Evolutionary conservation across 768 basidiomycete species (phyloP).

Genomic region (Calocybe indica): DNA sequence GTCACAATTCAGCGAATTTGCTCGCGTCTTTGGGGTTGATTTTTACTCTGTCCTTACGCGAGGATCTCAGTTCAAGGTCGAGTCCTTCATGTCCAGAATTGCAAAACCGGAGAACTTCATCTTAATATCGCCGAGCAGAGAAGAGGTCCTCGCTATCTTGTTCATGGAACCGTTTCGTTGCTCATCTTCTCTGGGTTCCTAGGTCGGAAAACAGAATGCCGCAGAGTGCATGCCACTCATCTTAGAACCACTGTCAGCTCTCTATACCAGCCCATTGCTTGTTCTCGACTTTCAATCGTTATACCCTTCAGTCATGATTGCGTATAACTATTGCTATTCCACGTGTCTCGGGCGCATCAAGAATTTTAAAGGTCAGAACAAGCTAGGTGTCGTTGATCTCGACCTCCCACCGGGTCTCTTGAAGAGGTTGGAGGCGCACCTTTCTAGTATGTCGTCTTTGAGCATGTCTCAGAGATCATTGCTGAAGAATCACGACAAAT

Average conservation of each 20-base stretch:
- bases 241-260: slow-evolving; percentile 90
- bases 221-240: slow-evolving; percentile 95
- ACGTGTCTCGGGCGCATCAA: slow-evolving; percentile 88
- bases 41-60: slow-evolving; percentile 93
- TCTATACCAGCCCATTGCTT: slow-evolving; percentile 87
- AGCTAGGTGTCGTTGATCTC: slow-evolving; percentile 80
- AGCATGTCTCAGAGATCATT: not conserved
- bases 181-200: not conserved
- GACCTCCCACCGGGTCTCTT: slow-evolving; percentile 63
- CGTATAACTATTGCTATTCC: slow-evolving; percentile 96
- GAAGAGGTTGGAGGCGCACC: slow-evolving; percentile 64
- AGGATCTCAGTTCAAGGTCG: slow-evolving; percentile 98
- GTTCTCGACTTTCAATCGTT: slow-evolving; percentile 96
- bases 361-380: slow-evolving; percentile 84
- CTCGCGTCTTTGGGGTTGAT: slow-evolving; percentile 95
- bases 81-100: slow-evolving; percentile 97
- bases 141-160: slow-evolving; percentile 52
- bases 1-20: slow-evolving; percentile 72
- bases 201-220: slow-evolving; percentile 96
- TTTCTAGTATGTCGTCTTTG: slow-evolving; percentile 50
- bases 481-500: not conserved
- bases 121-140: slow-evolving; percentile 82
- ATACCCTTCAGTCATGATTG: slow-evolving; percentile 98
- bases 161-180: not conserved
- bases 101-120: slow-evolving; percentile 94